These are phyloP conservation scores for Citrus cavaleriei DNA, from an alignment of 345 rosid species.

Conservation along the genomic window DNA sequence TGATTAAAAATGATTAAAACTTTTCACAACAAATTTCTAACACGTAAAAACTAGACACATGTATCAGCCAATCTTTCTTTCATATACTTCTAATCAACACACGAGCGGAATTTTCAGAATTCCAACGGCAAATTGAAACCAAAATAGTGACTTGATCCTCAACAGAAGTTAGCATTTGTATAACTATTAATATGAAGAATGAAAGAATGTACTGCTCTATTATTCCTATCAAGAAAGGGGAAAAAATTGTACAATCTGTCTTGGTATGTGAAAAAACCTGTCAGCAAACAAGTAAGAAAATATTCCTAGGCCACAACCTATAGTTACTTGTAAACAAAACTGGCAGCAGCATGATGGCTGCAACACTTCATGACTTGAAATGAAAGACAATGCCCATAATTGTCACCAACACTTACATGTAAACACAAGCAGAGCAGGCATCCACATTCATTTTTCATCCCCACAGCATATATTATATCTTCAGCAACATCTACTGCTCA, in stretches of 20 bases:
- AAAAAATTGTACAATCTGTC: conserved; percentile 19
- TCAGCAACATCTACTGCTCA: conserved; percentile 11
- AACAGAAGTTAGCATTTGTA: not conserved
- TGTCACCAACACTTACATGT: conserved; percentile 14
- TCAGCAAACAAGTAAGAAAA: conserved; percentile 1
- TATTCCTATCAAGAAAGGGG: conserved; percentile 15
- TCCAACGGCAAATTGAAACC: not conserved
- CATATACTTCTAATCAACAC: not conserved
- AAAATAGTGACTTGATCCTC: not conserved
- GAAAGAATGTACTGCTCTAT: conserved; percentile 34
- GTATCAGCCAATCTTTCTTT: not conserved
- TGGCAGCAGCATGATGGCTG: conserved; percentile 12
- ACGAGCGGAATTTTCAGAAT: too few species aligned
- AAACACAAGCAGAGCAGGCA: conserved; percentile 35
- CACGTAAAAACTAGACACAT: not conserved
- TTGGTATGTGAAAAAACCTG: not conserved
- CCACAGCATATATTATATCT: conserved; percentile 5
- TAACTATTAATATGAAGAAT: conserved; percentile 4
- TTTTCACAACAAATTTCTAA: too few species aligned
- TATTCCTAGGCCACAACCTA: conserved; percentile 11
- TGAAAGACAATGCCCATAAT: conserved; percentile 19
- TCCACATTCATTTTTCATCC: conserved; percentile 19
- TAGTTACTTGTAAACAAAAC: conserved; percentile 7
- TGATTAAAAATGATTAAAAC: too few species aligned
- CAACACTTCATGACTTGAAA: conserved; percentile 17